Evolutionary conservation across 495 filamentous ascomycete species (phyloP).

Genomic region (Evernia prunastri): DNA sequence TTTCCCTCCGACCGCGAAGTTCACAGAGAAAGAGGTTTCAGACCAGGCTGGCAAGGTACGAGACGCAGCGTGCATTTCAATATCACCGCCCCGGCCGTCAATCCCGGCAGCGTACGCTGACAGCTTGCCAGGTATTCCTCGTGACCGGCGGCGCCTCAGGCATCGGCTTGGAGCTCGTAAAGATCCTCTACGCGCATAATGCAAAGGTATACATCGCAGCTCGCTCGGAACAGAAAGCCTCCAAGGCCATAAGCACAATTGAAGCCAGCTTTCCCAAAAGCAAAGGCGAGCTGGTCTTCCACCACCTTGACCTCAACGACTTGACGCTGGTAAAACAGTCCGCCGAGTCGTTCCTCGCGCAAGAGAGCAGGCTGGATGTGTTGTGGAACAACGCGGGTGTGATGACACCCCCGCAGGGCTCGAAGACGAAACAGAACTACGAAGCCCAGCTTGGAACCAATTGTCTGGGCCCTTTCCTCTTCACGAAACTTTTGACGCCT

Average conservation of each 20-base stretch:
- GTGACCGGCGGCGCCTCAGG: constrained; percentile 41
- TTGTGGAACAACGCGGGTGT: constrained; percentile 55
- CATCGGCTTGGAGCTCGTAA: constrained; percentile 36
- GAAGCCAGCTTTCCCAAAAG: constrained; percentile 17
- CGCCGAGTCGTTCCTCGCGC: constrained; percentile 35
- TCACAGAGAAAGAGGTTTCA: background rate
- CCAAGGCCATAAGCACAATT: constrained; percentile 34
- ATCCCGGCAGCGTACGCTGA: background rate
- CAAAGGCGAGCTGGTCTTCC: constrained; percentile 36
- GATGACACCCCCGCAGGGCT: constrained; percentile 29
- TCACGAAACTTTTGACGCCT: constrained; percentile 42
- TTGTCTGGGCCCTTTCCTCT: constrained; percentile 42
- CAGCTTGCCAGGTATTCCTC: constrained; percentile 35
- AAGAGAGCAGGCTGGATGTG: constrained; percentile 44
- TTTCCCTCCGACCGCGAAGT: background rate
- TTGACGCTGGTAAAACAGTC: constrained; percentile 43
- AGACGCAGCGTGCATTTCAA: background rate
- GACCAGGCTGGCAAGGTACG: constrained; percentile 3
- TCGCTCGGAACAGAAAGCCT: constrained; percentile 36
- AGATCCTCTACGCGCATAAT: constrained; percentile 36
- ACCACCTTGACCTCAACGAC: constrained; percentile 44
- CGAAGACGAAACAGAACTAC: constrained; percentile 32
- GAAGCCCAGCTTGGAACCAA: constrained; percentile 45
- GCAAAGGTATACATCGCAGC: constrained; percentile 42
- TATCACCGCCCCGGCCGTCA: background rate